A percentile compares a stretch with the other conserved stretches of the same genome.
Evolutionary conservation across 2,329 filamentous ascomycete genomes (phyloP).

Genomic region (Colletotrichum caudatum): DNA sequence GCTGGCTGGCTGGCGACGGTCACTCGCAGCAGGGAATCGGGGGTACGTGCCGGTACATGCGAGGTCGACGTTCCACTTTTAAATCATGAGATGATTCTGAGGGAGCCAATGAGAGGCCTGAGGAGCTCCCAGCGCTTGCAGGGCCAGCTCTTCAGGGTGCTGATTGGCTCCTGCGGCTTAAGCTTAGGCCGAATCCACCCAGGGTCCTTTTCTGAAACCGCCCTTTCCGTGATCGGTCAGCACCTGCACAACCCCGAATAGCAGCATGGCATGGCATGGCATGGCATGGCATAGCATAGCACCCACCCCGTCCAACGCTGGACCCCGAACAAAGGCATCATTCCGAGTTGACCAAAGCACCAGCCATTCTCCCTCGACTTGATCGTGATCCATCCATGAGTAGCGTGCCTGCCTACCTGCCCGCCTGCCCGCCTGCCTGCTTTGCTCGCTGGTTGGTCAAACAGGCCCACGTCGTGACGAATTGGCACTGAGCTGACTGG

Average conservation of each 20-base stretch:
- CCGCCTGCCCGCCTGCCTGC: background rate
- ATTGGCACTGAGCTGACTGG: conserved; percentile 15
- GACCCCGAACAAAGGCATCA: conserved; percentile 4
- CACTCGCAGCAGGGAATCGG: background rate
- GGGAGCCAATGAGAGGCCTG: conserved; percentile 47
- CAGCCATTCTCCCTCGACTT: conserved; percentile 10
- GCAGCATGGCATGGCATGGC: conserved; percentile 4
- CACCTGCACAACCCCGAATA: conserved; percentile 24
- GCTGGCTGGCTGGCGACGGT: conserved; percentile 5
- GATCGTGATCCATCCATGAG: conserved; percentile 16
- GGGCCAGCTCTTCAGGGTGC: conserved; percentile 46
- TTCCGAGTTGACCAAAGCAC: conserved; percentile 8
- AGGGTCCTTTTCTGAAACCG: conserved; percentile 46
- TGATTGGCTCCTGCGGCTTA: conserved; percentile 51
- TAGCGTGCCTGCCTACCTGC: conserved; percentile 8
- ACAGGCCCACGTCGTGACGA: conserved; percentile 30
- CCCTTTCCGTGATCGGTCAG: conserved; percentile 35
- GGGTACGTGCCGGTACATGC: no score
- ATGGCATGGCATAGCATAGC: no score
- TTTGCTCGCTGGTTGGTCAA: conserved; percentile 32
- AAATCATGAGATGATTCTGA: conserved; percentile 41
- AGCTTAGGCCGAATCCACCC: conserved; percentile 52
- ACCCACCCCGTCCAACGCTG: background rate
- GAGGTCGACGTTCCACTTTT: background rate
- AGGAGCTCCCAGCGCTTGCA: conserved; percentile 45